Conservation (phyloP, 352 stramenopile genomes). For the Globisporangium viniferum region DNA sequence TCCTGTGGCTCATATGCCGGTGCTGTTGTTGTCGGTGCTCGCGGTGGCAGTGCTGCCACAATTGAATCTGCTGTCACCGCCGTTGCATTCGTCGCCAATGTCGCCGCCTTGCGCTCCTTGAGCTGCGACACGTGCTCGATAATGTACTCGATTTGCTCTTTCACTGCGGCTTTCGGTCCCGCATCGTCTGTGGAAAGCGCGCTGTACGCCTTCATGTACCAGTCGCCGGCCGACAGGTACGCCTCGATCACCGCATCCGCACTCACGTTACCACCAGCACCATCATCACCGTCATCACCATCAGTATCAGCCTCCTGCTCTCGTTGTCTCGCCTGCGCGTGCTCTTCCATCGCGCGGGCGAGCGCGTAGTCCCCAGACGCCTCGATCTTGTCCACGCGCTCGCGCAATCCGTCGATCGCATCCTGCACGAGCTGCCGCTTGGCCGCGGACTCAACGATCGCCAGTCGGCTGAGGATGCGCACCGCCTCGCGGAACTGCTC, state of each 20-base stretch:
- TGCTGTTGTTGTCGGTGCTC: not conserved
- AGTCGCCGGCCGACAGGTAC: slow-evolving; percentile 56
- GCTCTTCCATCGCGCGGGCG: slow-evolving; percentile 28
- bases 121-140: slow-evolving; percentile 62
- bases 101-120: slow-evolving; percentile 24
- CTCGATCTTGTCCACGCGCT: slow-evolving; percentile 42
- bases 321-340: slow-evolving; percentile 23
- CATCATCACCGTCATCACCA: not conserved
- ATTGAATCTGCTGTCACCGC: not conserved
- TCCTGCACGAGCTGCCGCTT: slow-evolving; percentile 58
- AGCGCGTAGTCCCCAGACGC: slow-evolving; percentile 32
- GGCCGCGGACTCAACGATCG: slow-evolving; percentile 69
- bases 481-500: slow-evolving; percentile 52
- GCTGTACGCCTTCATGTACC: slow-evolving; percentile 66
- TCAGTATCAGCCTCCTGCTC: slow-evolving; percentile 11
- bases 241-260: slow-evolving; percentile 27
- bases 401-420: slow-evolving; percentile 51
- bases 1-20: not conserved
- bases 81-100: not conserved
- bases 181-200: slow-evolving; percentile 31
- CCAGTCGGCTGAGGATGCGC: slow-evolving; percentile 58
- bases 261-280: not conserved
- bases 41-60: not conserved
- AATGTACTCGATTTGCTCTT: slow-evolving; percentile 73
- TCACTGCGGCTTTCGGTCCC: slow-evolving; percentile 34